Percentiles rank a stretch among this genome's conserved stretches.
Conservation (phyloP, 2,329 filamentous ascomycete species). For the Ceratocystiopsis sp. region DNA sequence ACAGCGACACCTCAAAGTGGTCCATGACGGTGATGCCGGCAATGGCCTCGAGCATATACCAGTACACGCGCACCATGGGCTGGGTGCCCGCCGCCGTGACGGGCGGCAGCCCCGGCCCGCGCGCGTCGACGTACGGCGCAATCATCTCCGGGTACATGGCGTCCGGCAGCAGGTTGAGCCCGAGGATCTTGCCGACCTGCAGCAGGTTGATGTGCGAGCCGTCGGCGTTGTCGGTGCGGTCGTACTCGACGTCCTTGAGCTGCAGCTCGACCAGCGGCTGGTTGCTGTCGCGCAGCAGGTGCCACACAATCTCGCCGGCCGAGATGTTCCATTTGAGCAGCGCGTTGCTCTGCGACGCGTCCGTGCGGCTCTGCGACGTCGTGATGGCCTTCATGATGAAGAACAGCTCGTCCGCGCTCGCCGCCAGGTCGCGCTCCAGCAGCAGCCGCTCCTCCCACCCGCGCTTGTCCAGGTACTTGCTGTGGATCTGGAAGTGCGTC, state of each 20-base stretch:
- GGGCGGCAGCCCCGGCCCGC: constrained; percentile 19
- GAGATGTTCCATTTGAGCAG: constrained; percentile 83
- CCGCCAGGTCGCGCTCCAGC: constrained; percentile 77
- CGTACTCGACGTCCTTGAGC: constrained; percentile 77
- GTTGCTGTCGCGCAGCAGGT: constrained; percentile 72
- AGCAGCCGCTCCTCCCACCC: constrained; percentile 82
- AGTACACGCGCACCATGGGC: constrained; percentile 87
- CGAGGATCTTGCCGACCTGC: constrained; percentile 73
- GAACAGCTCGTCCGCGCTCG: constrained; percentile 92
- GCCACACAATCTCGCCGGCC: constrained; percentile 94
- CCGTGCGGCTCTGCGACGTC: constrained; percentile 76
- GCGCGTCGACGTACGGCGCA: constrained; percentile 63
- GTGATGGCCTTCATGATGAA: constrained; percentile 99
- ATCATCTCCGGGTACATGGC: constrained; percentile 96
- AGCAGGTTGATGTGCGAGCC: constrained; percentile 90
- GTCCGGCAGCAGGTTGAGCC: constrained; percentile 76
- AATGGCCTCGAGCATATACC: constrained; percentile 96
- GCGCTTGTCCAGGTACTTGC: constrained; percentile 67
- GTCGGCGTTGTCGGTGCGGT: constrained; percentile 91
- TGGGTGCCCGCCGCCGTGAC: constrained; percentile 37
- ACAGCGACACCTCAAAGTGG: constrained; percentile 85
- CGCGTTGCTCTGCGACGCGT: constrained; percentile 58
- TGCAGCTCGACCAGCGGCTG: constrained; percentile 88
- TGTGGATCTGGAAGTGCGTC: constrained; percentile 83
- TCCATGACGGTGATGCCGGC: constrained; percentile 95